These are phyloP conservation scores for Pythium aphanidermatum DNA, from an alignment of 352 stramenopile species.

Conservation along the genomic window DNA sequence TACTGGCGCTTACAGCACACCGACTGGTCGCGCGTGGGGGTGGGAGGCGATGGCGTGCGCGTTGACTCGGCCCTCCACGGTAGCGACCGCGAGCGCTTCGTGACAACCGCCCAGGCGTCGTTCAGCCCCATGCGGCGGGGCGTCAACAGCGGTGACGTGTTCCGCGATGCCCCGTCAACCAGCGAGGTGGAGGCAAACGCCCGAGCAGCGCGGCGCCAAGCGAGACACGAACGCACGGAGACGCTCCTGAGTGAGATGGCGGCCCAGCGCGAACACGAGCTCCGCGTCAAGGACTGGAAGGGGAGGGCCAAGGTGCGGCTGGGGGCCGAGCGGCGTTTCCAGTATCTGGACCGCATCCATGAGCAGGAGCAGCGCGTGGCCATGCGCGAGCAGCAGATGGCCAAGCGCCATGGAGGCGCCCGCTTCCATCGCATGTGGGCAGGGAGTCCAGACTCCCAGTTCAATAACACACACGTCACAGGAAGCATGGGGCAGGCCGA, in stretches of 20 bases:
- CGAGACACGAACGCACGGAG: constrained; percentile 42
- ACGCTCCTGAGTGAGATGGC: constrained; percentile 29
- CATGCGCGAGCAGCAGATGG: constrained; percentile 47
- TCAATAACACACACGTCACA: constrained; percentile 37
- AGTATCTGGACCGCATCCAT: constrained; percentile 57
- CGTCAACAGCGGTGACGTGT: constrained; percentile 32
- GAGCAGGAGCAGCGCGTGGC: constrained; percentile 47
- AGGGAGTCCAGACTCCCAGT: constrained; percentile 68
- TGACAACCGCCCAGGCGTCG: constrained; percentile 37
- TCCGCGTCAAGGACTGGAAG: constrained; percentile 49
- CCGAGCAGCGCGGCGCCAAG: constrained; percentile 25
- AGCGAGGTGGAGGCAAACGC: constrained; percentile 30
- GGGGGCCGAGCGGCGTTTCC: constrained; percentile 39
- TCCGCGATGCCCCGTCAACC: constrained; percentile 25
- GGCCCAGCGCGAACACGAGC: constrained; percentile 20
- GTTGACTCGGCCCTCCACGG: constrained; percentile 41
- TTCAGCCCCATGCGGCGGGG: constrained; percentile 49
- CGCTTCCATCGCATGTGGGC: constrained; percentile 79
- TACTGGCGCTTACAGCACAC: constrained; percentile 50
- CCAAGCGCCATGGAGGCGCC: constrained; percentile 57
- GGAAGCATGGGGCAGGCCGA: neutral
- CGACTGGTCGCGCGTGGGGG: constrained; percentile 74
- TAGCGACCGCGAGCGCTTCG: constrained; percentile 39
- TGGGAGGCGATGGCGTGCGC: constrained; percentile 51
- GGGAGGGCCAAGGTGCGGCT: constrained; percentile 40